phyloP scores from a whole-genome alignment of 345 rosid species.

The Tarenaya hassleriana region DNA sequence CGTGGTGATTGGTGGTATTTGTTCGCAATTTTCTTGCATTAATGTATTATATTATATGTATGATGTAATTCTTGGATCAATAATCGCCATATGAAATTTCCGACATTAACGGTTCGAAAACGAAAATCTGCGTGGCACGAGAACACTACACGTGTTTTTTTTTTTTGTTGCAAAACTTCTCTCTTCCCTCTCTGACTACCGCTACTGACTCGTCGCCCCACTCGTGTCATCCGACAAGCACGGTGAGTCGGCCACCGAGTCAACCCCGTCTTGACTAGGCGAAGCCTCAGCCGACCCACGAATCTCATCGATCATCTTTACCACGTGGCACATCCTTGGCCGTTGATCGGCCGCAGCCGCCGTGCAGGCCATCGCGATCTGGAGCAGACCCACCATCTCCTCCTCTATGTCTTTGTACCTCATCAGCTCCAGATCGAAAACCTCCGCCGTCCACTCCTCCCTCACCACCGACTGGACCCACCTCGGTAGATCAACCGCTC shows the following conservation, averaged over 20 bases:
- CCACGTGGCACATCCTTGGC: slow-evolving; percentile 55
- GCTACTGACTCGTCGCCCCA: slow-evolving; percentile 52
- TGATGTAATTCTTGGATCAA: no score
- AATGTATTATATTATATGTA: no score
- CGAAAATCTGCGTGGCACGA: no score
- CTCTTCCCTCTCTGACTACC: not conserved
- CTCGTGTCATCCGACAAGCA: slow-evolving; percentile 68
- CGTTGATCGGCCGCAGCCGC: slow-evolving; percentile 48
- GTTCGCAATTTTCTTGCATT: no score
- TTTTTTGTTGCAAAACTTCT: no score
- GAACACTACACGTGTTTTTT: not conserved
- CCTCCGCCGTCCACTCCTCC: slow-evolving; percentile 88
- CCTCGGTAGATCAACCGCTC: slow-evolving; percentile 54
- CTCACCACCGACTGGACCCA: slow-evolving; percentile 84
- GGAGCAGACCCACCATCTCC: slow-evolving; percentile 72
- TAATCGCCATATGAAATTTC: no score
- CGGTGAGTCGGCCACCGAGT: slow-evolving; percentile 70
- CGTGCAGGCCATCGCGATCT: slow-evolving; percentile 65
- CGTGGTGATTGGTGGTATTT: no score
- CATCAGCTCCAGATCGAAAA: slow-evolving; percentile 78
- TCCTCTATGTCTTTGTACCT: slow-evolving; percentile 79
- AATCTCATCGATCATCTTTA: slow-evolving; percentile 66
- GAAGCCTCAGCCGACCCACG: slow-evolving; percentile 47
- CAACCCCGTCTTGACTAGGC: slow-evolving; percentile 49
- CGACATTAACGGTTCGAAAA: no score